Evolutionary conservation across 2,329 filamentous ascomycete species (phyloP).

Genomic region (Penicillium palitans): DNA sequence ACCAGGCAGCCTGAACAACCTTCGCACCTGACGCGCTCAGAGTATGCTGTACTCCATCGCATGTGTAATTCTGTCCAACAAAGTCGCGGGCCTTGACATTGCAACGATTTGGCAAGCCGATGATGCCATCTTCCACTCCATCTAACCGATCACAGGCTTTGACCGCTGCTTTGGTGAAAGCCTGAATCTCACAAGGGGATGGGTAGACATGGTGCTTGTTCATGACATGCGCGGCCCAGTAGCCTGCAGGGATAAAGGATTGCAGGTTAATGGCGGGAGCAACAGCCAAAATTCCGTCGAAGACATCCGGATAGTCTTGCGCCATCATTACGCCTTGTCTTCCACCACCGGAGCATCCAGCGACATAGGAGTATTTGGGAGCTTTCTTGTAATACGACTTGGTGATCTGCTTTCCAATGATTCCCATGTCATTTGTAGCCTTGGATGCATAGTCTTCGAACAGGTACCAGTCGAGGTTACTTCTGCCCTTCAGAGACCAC

Average conservation of each 20-base stretch:
- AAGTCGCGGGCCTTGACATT: not conserved
- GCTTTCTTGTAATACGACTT: not conserved
- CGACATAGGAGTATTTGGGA: constrained; percentile 8
- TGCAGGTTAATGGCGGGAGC: not conserved
- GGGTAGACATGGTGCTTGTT: not conserved
- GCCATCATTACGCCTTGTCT: constrained; percentile 35
- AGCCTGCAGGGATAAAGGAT: not conserved
- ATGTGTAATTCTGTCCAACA: not conserved
- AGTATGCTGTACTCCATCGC: not conserved
- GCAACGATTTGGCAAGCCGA: not conserved
- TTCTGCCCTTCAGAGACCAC: not conserved
- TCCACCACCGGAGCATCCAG: constrained; percentile 19
- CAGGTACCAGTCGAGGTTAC: not conserved
- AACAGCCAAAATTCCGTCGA: constrained; percentile 56
- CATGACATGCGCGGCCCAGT: not conserved
- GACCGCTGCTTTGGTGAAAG: not conserved
- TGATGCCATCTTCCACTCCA: not conserved
- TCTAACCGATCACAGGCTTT: not conserved
- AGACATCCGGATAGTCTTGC: constrained; percentile 55
- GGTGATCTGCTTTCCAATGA: not conserved
- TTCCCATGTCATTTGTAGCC: not conserved
- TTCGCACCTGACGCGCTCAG: not conserved
- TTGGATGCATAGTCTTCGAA: not conserved
- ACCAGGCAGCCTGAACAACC: not conserved
- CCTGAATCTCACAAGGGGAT: not conserved